Conservation (phyloP, 495 filamentous ascomycete species). For the Letharia lupina region DNA sequence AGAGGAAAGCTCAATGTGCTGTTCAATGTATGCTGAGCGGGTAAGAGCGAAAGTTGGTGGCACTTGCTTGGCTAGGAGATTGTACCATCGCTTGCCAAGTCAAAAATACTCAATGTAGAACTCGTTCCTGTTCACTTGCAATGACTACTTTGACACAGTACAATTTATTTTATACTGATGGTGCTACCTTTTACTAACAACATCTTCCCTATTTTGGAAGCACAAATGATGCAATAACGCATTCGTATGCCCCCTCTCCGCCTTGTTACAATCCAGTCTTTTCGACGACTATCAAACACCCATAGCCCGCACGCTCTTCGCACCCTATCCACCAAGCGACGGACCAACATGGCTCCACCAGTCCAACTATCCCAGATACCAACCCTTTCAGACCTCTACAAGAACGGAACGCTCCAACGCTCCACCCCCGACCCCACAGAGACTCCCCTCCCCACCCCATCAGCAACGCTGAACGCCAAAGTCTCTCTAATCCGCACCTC, state of each 20-base stretch:
- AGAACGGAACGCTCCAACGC: conserved; percentile 29
- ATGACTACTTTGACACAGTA: too few species aligned
- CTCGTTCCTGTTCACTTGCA: too few species aligned
- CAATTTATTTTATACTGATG: too few species aligned
- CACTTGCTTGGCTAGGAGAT: too few species aligned
- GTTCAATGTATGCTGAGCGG: too few species aligned
- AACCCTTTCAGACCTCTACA: conserved; percentile 57
- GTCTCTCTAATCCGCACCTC: conserved; percentile 65
- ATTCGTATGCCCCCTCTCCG: background rate
- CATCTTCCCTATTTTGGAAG: background rate
- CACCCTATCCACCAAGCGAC: background rate
- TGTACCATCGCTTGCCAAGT: too few species aligned
- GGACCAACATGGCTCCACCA: conserved; percentile 10
- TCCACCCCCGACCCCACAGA: conserved; percentile 22
- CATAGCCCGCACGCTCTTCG: background rate
- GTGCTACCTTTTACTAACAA: background rate
- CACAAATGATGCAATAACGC: background rate
- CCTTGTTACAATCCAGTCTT: background rate
- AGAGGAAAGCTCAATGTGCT: too few species aligned
- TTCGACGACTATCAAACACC: background rate
- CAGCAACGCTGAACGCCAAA: conserved; percentile 60
- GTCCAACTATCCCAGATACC: conserved; percentile 49
- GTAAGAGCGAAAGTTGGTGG: too few species aligned
- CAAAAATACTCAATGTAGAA: too few species aligned
- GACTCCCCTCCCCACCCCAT: conserved; percentile 18